Evolutionary conservation across 208 protist species (phyloP).

Genomic region (Porcisia hertigi): DNA sequence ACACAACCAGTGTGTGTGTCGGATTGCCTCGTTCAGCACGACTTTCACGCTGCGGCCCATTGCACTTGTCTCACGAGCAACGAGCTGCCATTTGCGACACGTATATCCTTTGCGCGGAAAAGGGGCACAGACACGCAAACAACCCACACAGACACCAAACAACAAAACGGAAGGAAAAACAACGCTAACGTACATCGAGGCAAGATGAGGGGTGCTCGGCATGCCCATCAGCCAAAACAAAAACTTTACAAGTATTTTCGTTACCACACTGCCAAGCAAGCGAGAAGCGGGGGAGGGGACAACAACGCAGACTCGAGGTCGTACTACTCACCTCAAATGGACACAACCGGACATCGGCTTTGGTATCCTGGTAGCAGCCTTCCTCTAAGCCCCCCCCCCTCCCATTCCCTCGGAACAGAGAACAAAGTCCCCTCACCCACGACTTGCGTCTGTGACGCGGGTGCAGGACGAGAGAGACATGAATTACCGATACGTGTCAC

Average conservation of each 20-base stretch:
- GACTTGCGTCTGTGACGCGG: too few species aligned
- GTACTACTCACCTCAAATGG: background rate
- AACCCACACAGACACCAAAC: background rate
- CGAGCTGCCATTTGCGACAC: background rate
- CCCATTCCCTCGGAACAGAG: too few species aligned
- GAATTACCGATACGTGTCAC: background rate
- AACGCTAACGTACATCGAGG: constrained; percentile 10
- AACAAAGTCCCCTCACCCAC: too few species aligned
- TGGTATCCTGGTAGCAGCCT: background rate
- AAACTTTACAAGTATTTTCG: background rate
- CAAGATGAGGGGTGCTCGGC: background rate
- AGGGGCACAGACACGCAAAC: too few species aligned
- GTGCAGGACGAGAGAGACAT: background rate
- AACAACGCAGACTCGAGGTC: too few species aligned
- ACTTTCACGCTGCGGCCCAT: too few species aligned
- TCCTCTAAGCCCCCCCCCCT: too few species aligned
- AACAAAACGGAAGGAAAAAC: background rate
- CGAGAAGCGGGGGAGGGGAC: background rate
- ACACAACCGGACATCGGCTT: background rate
- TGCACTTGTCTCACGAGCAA: too few species aligned
- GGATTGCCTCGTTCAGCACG: too few species aligned
- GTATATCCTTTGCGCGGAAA: background rate
- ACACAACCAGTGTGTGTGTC: too few species aligned
- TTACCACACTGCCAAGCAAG: background rate
- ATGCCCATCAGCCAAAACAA: too few species aligned